These are phyloP conservation scores for Talaromyces verruculosus DNA, from an alignment of 2,329 filamentous ascomycete species.

Conservation along the genomic window DNA sequence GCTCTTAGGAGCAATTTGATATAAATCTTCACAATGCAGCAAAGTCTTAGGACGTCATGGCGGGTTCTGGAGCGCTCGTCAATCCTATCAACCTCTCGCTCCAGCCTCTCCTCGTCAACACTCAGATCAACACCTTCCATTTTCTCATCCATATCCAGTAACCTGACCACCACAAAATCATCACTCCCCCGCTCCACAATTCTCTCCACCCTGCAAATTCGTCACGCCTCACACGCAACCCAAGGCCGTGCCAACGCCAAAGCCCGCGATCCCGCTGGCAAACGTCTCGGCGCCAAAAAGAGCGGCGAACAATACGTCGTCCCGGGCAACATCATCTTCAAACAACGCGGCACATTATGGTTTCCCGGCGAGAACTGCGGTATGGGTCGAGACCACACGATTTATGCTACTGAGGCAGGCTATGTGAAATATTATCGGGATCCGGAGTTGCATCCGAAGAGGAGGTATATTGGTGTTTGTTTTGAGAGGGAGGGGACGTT, in stretches of 20 bases:
- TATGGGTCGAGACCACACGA: conserved; percentile 95
- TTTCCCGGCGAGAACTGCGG: conserved; percentile 92
- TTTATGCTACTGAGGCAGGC: conserved; percentile 78
- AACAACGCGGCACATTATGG: conserved; percentile 92
- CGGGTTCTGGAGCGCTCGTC: conserved; percentile 41
- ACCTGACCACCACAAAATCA: conserved; percentile 26
- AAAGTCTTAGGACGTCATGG: conserved; percentile 41
- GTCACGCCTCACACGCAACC: conserved; percentile 64
- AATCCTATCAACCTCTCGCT: conserved; percentile 32
- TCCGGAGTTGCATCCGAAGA: conserved; percentile 74
- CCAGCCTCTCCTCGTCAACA: not conserved
- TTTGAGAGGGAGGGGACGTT: conserved; percentile 79
- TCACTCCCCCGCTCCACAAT: conserved; percentile 25
- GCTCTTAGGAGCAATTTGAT: conserved; percentile 8
- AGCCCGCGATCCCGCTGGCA: conserved; percentile 69
- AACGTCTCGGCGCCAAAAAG: conserved; percentile 93
- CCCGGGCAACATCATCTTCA: conserved; percentile 96
- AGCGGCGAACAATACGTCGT: conserved; percentile 90
- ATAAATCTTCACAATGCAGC: conserved; percentile 33
- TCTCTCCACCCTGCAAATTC: conserved; percentile 48
- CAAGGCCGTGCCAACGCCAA: conserved; percentile 67
- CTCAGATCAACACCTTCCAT: conserved; percentile 26
- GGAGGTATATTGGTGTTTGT: conserved; percentile 92
- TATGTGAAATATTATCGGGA: conserved; percentile 98
- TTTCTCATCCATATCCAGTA: conserved; percentile 24